These are phyloP conservation scores for Xylariaceae sp. DNA, from an alignment of 2,329 filamentous ascomycete species.

Conservation along the genomic window DNA sequence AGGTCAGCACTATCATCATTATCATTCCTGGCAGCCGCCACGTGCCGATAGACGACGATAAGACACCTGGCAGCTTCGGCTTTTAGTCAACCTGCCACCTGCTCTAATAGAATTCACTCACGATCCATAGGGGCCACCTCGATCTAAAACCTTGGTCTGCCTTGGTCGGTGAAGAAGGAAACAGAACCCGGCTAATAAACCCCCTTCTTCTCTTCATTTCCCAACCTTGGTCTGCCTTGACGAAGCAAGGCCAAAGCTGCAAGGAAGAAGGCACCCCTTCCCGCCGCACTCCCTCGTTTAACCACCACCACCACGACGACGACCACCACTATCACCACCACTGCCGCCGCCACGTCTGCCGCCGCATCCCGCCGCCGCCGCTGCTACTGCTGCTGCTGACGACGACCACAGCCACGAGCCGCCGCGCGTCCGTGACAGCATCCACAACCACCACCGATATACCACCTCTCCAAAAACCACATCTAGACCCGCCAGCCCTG, in stretches of 20 bases:
- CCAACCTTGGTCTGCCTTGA: neutral
- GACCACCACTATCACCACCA: conserved; percentile 1
- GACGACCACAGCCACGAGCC: too few species aligned
- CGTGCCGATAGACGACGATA: conserved; percentile 17
- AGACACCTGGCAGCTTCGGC: conserved; percentile 18
- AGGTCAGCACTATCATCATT: too few species aligned
- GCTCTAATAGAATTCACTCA: conserved; percentile 4
- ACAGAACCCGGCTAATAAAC: neutral
- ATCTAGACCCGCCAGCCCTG: conserved; percentile 17
- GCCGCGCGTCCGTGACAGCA: too few species aligned
- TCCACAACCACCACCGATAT: too few species aligned
- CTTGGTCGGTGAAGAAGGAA: conserved; percentile 3
- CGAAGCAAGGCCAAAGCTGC: too few species aligned
- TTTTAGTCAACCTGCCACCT: neutral
- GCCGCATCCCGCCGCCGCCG: too few species aligned
- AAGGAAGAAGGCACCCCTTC: too few species aligned
- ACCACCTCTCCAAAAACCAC: too few species aligned
- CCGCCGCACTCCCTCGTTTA: neutral
- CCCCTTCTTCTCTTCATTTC: neutral
- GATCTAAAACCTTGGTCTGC: conserved; percentile 8
- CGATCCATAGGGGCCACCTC: conserved; percentile 7
- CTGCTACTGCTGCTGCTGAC: too few species aligned
- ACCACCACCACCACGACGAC: neutral
- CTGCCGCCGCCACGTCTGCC: too few species aligned
- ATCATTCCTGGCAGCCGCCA: too few species aligned